Evolutionary conservation across 257 asterid genomes (phyloP).

Genomic region (Sherardia arvensis): DNA sequence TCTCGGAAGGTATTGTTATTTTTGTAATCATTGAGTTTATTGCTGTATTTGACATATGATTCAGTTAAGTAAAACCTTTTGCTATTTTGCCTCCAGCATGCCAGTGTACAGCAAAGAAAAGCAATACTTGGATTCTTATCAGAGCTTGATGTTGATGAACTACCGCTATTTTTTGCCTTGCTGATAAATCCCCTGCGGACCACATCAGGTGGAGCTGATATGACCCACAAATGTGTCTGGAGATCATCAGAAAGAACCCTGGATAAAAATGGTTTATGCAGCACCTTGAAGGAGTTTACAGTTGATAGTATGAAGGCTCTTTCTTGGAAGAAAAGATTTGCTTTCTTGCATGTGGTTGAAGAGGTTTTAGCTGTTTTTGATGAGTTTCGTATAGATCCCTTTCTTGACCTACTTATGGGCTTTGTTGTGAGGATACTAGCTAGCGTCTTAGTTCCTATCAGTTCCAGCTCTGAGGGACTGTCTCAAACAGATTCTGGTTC

Average conservation of each 20-base stretch:
- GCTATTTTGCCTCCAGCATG: constrained; percentile 40
- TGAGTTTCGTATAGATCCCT: constrained; percentile 57
- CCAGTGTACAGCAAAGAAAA: constrained; percentile 59
- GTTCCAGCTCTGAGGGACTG: constrained; percentile 22
- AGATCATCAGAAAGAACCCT: constrained; percentile 22
- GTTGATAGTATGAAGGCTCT: constrained; percentile 34
- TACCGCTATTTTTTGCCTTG: constrained; percentile 72
- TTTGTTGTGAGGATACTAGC: constrained; percentile 56
- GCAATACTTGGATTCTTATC: constrained; percentile 79
- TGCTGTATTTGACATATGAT: constrained; percentile 8
- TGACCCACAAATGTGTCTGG: constrained; percentile 17
- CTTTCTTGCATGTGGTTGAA: constrained; percentile 76
- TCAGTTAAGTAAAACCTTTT: constrained; percentile 12
- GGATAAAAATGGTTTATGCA: constrained; percentile 30
- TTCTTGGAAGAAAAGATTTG: constrained; percentile 71
- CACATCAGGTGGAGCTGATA: constrained; percentile 35
- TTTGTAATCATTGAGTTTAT: background rate
- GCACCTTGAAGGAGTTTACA: constrained; percentile 50
- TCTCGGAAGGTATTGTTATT: constrained; percentile 57
- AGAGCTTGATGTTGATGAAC: constrained; percentile 78
- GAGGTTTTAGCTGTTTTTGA: constrained; percentile 76
- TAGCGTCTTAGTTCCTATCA: constrained; percentile 52
- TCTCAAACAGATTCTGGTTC: constrained; percentile 10
- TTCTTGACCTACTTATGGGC: constrained; percentile 63
- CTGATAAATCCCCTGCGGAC: constrained; percentile 53